Evolutionary conservation across 306 rosid genomes (phyloP), one percentile per base, ranked within the genome.

Genomic region (Castanea mollissima): DNA sequence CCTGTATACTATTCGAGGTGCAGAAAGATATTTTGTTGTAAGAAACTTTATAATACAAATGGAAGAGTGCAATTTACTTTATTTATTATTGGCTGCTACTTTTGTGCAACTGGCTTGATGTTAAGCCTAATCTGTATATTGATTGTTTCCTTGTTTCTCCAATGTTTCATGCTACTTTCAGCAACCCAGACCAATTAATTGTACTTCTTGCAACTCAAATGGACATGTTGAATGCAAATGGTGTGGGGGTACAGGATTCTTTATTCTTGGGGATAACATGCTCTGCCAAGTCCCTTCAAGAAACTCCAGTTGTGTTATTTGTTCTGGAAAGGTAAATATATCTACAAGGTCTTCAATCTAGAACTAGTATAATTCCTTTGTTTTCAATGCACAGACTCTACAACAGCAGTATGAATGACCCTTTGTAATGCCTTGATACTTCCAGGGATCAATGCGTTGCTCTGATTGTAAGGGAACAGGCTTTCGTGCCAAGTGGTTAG

Each of bases 251-350:
- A 96, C 98, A 2, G 99, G 98, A 51, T 96, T 96, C 78, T 93
- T 96, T 67, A 88, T 93, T 82, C 87, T 96, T 38, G 99, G 99
- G 2, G 97, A 93, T 80, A 87, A 91, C 73, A 91, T 96, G 99
- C 99, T 96, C n/a, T 93, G 98, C 78, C 96, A 93, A 91, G 98
- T 93, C 34, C 97, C 97, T 59, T 93, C 98, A 77, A 93, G 87
- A 87, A 93, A 90, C 89, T 87, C 91, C 25, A 89, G 75, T 80
- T 96, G 99, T 71, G 71, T 91, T 35, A 91, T 93, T 73, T 93
- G 99, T 83, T 8, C 88, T 14, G 98, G 99, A 75, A 84, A 90
- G 98, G 98, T 93, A 87, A 12, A 20, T 35, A 7, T 68, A 51
- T 71, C 14, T 63, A 46, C 68, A 64, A 70, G 31, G 60, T 74